Base-by-base conservation (phyloP, 1,284 basidiomycete genomes). In the Mycena sp. region DNA sequence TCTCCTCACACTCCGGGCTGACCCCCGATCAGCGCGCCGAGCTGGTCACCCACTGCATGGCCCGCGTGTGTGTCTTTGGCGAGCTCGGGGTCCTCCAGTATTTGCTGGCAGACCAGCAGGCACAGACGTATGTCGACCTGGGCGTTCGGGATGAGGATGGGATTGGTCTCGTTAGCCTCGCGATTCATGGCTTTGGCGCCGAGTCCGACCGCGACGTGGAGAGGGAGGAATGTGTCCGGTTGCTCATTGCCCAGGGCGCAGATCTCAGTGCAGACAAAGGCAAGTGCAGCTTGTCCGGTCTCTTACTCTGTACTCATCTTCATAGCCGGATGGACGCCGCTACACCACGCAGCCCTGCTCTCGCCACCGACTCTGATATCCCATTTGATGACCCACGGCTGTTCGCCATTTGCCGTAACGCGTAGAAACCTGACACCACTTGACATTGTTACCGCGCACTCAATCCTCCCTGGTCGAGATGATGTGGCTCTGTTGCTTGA, bases 311-410 rank as follows among this genome's bases (percentile, higher is more conserved):
- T 63, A 49, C 55, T 45, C 53, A 40, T 32, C 43, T 26, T 37
- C 54, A 55, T 60, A 95, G 94, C 87, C 62, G 96, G 96, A 41
- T 99, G 96, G 96, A 96, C 94, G 3, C 90, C 96, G 1, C 81
- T 99, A n/a, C 97, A 98, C 74, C 93, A 97, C 80, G 95, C 96
- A 11, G 93, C 92, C 16, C 79, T 98, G 59, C 82, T 94, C 48
- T 91, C 95, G 14, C 95, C 97, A 35, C 92, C 96, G 6, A 96
- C 96, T 1, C 82, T 99, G 17, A 88, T 98, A 35, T 94, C 95
- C 0, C 93, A 95, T 81, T 83, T 99, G 26, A 90, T 99, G 77
- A 96, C 94, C 17, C 93, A 95, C 69, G 95, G 96, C 41, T 93
- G 93, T 60, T 94, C 93, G 12, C 88, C 93, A 0, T 87, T 93